phyloP scores from a whole-genome alignment of 2,329 filamentous ascomycete genomes.

The Shiraia sp. region DNA sequence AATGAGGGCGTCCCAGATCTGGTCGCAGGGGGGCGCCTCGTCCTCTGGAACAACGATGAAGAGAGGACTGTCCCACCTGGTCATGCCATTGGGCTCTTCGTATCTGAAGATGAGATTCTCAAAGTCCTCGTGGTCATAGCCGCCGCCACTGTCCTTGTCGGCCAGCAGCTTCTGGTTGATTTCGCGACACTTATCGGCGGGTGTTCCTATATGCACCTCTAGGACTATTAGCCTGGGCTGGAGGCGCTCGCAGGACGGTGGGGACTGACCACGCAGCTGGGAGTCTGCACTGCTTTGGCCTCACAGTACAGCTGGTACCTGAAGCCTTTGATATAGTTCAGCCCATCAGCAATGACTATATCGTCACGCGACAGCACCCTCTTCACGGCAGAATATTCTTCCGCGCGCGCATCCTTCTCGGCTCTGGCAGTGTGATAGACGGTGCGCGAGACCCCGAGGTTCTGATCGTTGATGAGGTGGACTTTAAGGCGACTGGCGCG shows the following conservation, averaged over 20 bases:
- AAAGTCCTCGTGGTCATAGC: conserved; percentile 66
- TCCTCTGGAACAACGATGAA: conserved; percentile 82
- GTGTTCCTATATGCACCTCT: conserved; percentile 63
- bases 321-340: conserved; percentile 91
- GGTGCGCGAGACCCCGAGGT: conserved; percentile 67
- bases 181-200: conserved; percentile 58
- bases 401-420: conserved; percentile 81
- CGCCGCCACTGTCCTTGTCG: conserved; percentile 43
- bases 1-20: conserved; percentile 74
- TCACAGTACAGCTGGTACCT: conserved; percentile 86
- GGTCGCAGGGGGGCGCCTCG: conserved; percentile 66
- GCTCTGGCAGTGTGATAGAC: conserved; percentile 78
- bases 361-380: conserved; percentile 71
- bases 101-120: conserved; percentile 81
- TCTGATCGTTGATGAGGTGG: conserved; percentile 74
- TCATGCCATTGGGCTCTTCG: conserved; percentile 86
- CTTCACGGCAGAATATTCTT: conserved; percentile 78
- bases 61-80: conserved; percentile 79
- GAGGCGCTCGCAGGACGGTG: neutral
- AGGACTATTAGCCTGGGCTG: conserved; percentile 37
- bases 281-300: conserved; percentile 76
- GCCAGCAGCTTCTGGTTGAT: conserved; percentile 63
- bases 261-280: conserved; percentile 68
- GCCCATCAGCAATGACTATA: conserved; percentile 76
- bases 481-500: conserved; percentile 62